These are phyloP conservation scores for Pyrenochaeta sp. DNA, from an alignment of 2,329 filamentous ascomycete genomes.

Conservation along the genomic window DNA sequence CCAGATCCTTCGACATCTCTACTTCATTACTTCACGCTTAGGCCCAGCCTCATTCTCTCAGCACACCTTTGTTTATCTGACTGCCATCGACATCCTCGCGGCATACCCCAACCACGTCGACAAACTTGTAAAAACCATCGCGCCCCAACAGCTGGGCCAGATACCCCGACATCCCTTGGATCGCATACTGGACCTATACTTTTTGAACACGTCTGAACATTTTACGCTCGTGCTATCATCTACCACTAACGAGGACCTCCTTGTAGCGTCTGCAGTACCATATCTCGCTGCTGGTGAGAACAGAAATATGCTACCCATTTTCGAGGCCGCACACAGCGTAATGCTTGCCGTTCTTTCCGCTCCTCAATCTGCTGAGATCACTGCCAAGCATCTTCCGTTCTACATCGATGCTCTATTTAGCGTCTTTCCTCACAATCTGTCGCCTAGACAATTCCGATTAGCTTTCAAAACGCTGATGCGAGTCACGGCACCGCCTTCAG, in stretches of 20 bases:
- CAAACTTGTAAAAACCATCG: conserved; percentile 71
- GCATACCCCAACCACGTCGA: conserved; percentile 72
- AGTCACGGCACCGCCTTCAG: conserved; percentile 80
- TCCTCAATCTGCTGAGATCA: conserved; percentile 75
- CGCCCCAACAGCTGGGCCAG: conserved; percentile 61
- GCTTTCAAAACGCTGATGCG: conserved; percentile 87
- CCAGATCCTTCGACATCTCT: conserved; percentile 76
- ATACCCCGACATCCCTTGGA: conserved; percentile 72
- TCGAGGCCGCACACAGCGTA: conserved; percentile 86
- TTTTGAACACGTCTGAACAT: conserved; percentile 86
- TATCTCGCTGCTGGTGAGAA: conserved; percentile 72
- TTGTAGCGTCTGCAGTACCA: conserved; percentile 75
- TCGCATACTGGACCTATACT: conserved; percentile 82
- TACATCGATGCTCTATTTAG: conserved; percentile 83
- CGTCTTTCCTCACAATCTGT: conserved; percentile 80
- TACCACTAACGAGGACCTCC: conserved; percentile 71
- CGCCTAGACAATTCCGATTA: conserved; percentile 83
- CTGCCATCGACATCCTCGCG: conserved; percentile 80
- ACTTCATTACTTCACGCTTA: conserved; percentile 80
- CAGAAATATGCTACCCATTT: conserved; percentile 70
- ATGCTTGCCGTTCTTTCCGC: conserved; percentile 81
- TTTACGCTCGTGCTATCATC: conserved; percentile 75
- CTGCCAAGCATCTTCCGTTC: conserved; percentile 76
- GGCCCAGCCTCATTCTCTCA: conserved; percentile 79
- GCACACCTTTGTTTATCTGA: conserved; percentile 83